Conservation (phyloP, 2,329 filamentous ascomycete genomes). For the Alternaria postmessia region DNA sequence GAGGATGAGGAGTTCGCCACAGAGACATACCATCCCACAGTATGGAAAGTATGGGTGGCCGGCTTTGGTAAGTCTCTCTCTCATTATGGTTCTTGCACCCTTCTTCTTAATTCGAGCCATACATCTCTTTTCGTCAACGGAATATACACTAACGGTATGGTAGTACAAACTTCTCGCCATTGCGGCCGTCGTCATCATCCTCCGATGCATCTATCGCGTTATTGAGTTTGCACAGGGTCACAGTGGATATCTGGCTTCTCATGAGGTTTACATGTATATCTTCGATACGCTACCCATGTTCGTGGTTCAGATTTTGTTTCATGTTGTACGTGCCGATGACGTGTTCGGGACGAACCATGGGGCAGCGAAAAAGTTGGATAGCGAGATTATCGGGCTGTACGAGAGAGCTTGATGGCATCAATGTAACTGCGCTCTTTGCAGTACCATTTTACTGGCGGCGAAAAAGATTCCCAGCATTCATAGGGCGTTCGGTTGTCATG, state of each 20-base stretch:
- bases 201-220: slow-evolving; percentile 58
- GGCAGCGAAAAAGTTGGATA: slow-evolving; percentile 9
- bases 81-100: neutral
- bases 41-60: slow-evolving; percentile 47
- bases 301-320: slow-evolving; percentile 50
- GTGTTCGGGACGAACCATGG: slow-evolving; percentile 26
- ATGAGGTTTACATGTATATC: slow-evolving; percentile 57
- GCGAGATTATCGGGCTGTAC: neutral
- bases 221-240: slow-evolving; percentile 50
- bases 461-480: neutral
- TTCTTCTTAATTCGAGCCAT: too few relatives aligned
- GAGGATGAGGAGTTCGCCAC: slow-evolving; percentile 28
- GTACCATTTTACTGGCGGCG: neutral
- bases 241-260: slow-evolving; percentile 53
- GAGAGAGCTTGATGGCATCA: neutral
- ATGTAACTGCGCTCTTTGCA: neutral
- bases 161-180: slow-evolving; percentile 49
- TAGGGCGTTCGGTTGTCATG: neutral
- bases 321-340: slow-evolving; percentile 29
- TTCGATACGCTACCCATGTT: slow-evolving; percentile 58
- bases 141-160: neutral
- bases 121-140: neutral
- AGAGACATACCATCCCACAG: slow-evolving; percentile 21
- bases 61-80: slow-evolving; percentile 41
- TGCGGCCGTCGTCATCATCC: slow-evolving; percentile 57